Evolutionary conservation across 257 asterid species (phyloP).

Genomic region (Solanum tarapatanum): DNA sequence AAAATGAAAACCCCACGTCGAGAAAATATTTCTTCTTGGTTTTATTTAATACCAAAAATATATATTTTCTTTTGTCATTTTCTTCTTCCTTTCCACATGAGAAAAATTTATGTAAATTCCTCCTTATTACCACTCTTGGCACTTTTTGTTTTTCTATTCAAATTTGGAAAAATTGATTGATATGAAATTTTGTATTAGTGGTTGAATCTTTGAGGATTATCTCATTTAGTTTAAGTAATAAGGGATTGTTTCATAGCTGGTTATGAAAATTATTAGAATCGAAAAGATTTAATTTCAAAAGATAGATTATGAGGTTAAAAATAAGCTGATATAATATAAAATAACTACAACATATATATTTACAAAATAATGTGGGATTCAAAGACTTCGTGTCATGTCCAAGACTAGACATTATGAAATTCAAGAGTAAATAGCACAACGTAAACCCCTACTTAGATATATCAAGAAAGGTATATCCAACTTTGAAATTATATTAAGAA

Average conservation of each 20-base stretch:
- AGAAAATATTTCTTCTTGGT: not conserved
- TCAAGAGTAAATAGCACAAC: not conserved
- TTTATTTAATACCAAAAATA: not conserved
- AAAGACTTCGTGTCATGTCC: not conserved
- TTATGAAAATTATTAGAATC: no score
- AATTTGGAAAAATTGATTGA: not conserved
- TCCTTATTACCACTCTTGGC: not conserved
- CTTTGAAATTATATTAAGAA: not conserved
- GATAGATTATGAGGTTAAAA: no score
- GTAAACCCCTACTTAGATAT: not conserved
- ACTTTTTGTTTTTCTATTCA: not conserved
- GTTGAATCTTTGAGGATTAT: not conserved
- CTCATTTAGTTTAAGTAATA: no score
- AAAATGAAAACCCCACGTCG: not conserved
- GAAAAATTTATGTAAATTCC: not conserved
- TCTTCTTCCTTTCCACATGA: not conserved
- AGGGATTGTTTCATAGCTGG: not conserved
- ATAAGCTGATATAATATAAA: no score
- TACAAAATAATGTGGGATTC: no score
- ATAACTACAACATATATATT: no score
- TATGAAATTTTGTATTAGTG: not conserved
- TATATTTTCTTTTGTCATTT: not conserved
- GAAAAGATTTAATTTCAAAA: no score
- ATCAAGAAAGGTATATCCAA: not conserved
- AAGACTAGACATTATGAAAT: not conserved